Conservation (phyloP, 2,329 filamentous ascomycete species). For the Sclerotinia subarctica region DNA sequence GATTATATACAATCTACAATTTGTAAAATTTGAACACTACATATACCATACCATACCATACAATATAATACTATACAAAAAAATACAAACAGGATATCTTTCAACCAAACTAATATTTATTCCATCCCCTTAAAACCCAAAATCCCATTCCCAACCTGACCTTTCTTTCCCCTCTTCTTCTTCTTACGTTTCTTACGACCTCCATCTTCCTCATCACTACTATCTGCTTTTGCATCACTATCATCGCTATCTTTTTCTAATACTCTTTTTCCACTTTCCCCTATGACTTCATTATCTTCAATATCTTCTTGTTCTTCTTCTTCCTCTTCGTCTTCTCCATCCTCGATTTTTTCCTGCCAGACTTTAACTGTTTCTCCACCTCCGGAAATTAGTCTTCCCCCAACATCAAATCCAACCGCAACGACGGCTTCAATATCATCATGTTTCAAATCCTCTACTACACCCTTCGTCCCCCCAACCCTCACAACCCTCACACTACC, state of each 20-base stretch:
- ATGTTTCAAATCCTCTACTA: conserved; percentile 63
- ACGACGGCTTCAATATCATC: conserved; percentile 86
- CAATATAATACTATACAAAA: neutral
- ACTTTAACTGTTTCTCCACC: conserved; percentile 85
- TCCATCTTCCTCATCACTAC: conserved; percentile 39
- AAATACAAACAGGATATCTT: no score
- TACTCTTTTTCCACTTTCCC: conserved; percentile 33
- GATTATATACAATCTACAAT: no score
- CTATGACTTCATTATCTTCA: conserved; percentile 44
- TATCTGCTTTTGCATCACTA: conserved; percentile 45
- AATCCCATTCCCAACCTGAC: conserved; percentile 36
- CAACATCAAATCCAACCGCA: conserved; percentile 77
- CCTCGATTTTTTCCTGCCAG: conserved; percentile 71
- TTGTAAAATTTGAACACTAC: no score
- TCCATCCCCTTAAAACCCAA: conserved; percentile 37
- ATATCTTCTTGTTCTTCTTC: conserved; percentile 46
- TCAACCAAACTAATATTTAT: conserved; percentile 19
- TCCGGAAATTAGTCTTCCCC: conserved; percentile 82
- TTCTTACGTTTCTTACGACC: conserved; percentile 34
- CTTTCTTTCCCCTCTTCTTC: conserved; percentile 37
- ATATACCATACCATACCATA: no score
- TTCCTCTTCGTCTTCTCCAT: conserved; percentile 47
- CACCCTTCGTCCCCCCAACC: conserved; percentile 67
- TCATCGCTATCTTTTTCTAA: conserved; percentile 31
- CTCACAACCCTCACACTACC: conserved; percentile 75